These are phyloP conservation scores for Agapanthus africanus DNA, from an alignment of 106 monocot genomes.

Conservation along the genomic window DNA sequence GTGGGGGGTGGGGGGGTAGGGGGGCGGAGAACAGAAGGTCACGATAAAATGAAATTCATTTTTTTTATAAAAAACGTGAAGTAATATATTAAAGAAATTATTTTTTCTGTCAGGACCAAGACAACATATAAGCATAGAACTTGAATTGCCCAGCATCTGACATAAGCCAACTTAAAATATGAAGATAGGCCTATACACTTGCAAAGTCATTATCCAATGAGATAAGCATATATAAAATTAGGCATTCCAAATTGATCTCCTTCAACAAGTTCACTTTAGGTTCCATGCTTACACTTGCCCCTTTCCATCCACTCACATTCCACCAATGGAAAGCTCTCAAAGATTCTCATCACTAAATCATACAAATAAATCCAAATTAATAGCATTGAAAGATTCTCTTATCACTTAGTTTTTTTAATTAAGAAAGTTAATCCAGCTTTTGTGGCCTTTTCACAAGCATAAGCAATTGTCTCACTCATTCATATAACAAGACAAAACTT, in stretches of 20 bases:
- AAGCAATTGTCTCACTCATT: neutral
- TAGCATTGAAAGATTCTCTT: neutral
- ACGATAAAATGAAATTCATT: too few relatives aligned
- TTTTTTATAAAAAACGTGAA: too few relatives aligned
- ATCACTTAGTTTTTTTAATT: neutral
- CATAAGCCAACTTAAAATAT: neutral
- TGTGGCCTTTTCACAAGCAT: neutral
- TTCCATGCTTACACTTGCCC: neutral
- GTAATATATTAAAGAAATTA: too few relatives aligned
- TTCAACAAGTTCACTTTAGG: neutral
- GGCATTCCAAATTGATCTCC: neutral
- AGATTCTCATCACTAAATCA: slow-evolving; percentile 5
- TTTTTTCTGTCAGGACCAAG: neutral
- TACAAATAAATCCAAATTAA: neutral
- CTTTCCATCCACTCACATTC: neutral
- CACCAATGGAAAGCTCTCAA: neutral
- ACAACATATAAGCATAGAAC: neutral
- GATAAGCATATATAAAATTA: neutral
- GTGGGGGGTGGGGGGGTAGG: too few relatives aligned
- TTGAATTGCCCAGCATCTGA: too few relatives aligned
- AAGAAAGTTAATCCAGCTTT: neutral
- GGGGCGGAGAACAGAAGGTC: too few relatives aligned
- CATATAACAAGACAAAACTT: neutral
- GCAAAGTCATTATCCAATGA: neutral
- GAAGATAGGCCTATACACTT: neutral